Evolutionary conservation across 352 stramenopile species (phyloP).

Genomic region (Globisporangium takayamanum): DNA sequence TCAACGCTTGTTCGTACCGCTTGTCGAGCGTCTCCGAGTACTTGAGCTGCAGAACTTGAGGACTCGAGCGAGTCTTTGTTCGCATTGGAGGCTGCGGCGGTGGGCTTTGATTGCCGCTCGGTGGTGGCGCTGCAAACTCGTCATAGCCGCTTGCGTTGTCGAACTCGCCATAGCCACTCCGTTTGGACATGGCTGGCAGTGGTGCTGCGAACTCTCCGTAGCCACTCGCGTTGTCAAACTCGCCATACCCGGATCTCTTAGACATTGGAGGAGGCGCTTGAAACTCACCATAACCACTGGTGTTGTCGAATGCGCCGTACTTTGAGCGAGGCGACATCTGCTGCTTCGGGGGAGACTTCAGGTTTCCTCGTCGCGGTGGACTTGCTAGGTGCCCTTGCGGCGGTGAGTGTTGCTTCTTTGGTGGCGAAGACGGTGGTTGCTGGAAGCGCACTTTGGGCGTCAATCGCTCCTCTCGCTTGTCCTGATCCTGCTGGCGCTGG

Average conservation of each 20-base stretch:
- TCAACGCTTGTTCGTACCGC: constrained; percentile 39
- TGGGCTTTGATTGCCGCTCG: constrained; percentile 1
- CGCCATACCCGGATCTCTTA: constrained; percentile 12
- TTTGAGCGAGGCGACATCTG: constrained; percentile 14
- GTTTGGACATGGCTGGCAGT: constrained; percentile 1
- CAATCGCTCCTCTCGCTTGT: background rate
- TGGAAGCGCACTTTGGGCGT: constrained; percentile 10
- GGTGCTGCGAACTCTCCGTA: constrained; percentile 23
- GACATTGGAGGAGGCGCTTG: background rate
- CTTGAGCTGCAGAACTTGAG: constrained; percentile 10
- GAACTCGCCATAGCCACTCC: constrained; percentile 30
- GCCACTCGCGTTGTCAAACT: constrained; percentile 20
- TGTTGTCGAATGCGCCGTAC: constrained; percentile 29
- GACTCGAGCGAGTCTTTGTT: background rate
- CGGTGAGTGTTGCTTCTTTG: background rate
- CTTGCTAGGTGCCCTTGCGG: too few relatives aligned
- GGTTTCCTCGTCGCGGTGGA: background rate
- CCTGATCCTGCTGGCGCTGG: background rate
- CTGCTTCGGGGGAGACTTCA: background rate
- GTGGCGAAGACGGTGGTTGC: background rate
- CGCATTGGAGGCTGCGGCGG: background rate
- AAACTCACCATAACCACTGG: constrained; percentile 36
- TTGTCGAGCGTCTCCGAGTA: constrained; percentile 17
- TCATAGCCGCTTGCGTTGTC: constrained; percentile 31
- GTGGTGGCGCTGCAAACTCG: constrained; percentile 11